Base-by-base conservation (phyloP, 257 asterid species). In the Solanum chilense region DNA sequence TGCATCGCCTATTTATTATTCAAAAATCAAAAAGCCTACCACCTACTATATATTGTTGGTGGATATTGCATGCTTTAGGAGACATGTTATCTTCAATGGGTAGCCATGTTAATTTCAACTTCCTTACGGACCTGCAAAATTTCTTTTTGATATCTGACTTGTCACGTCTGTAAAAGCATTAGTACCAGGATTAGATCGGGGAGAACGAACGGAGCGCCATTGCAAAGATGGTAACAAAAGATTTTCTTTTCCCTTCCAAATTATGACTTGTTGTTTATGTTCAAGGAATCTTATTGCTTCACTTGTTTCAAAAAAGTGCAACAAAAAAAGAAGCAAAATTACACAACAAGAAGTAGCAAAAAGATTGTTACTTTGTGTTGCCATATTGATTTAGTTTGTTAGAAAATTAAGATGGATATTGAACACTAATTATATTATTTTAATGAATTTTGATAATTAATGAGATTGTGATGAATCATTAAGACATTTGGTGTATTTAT, bases 251-350 rank as follows among this genome's bases (percentile, higher is more conserved):
- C 45, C 76, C 41, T 29, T 69, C 88, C 44, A 80, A 88, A 89
- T 64, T 25, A 64, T 89, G 92, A 92, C 89, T 66, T 88, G 58
- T 29, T 85, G 49, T 88, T 91, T 89, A 37, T 90, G 90, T 8
- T 89, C 88, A 7, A 92, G 90, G 31, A 92, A 73, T 75, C 96
- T 83, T 35, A 90, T 20, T 5, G 91, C 93, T 89, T 91, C 87
- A 58, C 83, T 44, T 70, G 49, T 42, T 47, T 80, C 42, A n/a
- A 29, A 9, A 20, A 10, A 27, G 49, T 27, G 25, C 16, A 80
- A 80, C 3, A 5, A 20, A 80, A 18, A 16, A 29, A 80, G 6
- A 25, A 29, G 25, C 41, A 80, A 12, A 89, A 62, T 62, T 88
- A 88, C 69, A 88, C 88, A 13, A 31, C 39, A 10, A 45, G 18